Conservation (phyloP, 768 basidiomycete species). For the Agrocybe praecox region DNA sequence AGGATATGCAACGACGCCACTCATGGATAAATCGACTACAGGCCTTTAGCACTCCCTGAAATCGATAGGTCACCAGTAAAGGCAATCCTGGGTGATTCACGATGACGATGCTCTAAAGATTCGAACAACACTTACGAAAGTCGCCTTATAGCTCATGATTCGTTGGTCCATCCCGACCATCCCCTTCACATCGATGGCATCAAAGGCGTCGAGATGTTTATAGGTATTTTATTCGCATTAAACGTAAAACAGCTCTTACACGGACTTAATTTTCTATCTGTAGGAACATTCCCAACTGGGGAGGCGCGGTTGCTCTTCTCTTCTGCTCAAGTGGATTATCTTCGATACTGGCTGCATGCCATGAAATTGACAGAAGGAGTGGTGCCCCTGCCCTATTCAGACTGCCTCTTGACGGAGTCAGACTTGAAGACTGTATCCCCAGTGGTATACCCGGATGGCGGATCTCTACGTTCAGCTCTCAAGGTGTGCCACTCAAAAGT, state of each 20-base stretch:
- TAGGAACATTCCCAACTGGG: conserved; percentile 70
- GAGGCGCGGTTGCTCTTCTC: conserved; percentile 83
- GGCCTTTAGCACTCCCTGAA: conserved; percentile 60
- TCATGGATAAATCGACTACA: conserved; percentile 22
- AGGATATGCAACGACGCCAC: not conserved
- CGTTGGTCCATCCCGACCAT: conserved; percentile 69
- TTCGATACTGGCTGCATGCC: conserved; percentile 81
- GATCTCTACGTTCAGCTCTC: conserved; percentile 56
- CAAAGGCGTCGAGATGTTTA: conserved; percentile 70
- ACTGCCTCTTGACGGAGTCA: conserved; percentile 67
- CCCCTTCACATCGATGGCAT: conserved; percentile 67
- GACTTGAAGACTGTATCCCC: conserved; percentile 62
- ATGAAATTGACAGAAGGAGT: conserved; percentile 64
- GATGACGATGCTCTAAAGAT: not conserved
- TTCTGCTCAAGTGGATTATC: conserved; percentile 82
- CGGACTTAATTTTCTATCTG: not conserved
- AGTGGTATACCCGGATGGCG: conserved; percentile 54
- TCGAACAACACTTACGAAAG: not conserved
- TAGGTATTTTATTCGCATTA: conserved; percentile 46
- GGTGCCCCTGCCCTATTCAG: conserved; percentile 77
- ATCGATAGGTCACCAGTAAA: conserved; percentile 64
- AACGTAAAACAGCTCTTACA: not conserved
- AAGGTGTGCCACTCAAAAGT: conserved; percentile 53
- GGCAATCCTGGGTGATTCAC: conserved; percentile 53
- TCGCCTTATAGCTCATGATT: conserved; percentile 52